Evolutionary conservation across 306 rosid genomes (phyloP).

Genomic region (Boehmeria nivea): DNA sequence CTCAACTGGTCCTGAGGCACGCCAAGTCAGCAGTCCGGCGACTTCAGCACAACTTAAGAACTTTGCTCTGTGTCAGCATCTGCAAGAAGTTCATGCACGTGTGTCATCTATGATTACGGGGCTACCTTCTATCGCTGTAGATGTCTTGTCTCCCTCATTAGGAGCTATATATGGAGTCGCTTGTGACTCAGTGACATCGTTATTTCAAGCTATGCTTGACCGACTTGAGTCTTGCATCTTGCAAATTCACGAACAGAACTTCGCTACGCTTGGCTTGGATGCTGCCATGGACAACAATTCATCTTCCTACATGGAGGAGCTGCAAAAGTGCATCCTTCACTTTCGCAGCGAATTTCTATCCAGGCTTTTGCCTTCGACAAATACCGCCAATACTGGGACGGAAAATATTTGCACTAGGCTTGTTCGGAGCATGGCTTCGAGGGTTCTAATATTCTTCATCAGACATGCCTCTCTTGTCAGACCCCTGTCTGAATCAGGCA

Average conservation of each 20-base stretch:
- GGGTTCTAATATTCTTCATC: constrained; percentile 86
- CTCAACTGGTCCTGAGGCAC: constrained; percentile 95
- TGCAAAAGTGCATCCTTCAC: constrained; percentile 85
- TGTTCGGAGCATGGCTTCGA: constrained; percentile 89
- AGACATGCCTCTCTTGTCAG: constrained; percentile 96
- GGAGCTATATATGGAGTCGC: constrained; percentile 93
- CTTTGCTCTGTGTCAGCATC: constrained; percentile 79
- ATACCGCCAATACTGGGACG: constrained; percentile 33
- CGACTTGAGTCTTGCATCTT: constrained; percentile 90
- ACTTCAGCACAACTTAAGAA: constrained; percentile 91
- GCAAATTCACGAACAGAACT: constrained; percentile 90
- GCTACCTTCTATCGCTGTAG: constrained; percentile 82
- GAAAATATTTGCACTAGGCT: constrained; percentile 93
- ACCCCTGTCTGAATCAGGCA: constrained; percentile 98
- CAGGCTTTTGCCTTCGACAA: constrained; percentile 65
- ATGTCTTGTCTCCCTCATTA: constrained; percentile 82
- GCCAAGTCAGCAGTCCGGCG: constrained; percentile 88
- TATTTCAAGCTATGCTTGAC: constrained; percentile 95
- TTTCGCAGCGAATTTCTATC: constrained; percentile 85
- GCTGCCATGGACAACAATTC: constrained; percentile 94
- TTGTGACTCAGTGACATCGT: constrained; percentile 79
- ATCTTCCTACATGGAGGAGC: constrained; percentile 98
- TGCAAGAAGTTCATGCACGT: constrained; percentile 79
- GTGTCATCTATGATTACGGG: constrained; percentile 61
- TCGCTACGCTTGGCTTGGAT: constrained; percentile 76